These are phyloP conservation scores for Micractinium conductrix DNA, from an alignment of 139 green algal genomes.

Conservation along the genomic window DNA sequence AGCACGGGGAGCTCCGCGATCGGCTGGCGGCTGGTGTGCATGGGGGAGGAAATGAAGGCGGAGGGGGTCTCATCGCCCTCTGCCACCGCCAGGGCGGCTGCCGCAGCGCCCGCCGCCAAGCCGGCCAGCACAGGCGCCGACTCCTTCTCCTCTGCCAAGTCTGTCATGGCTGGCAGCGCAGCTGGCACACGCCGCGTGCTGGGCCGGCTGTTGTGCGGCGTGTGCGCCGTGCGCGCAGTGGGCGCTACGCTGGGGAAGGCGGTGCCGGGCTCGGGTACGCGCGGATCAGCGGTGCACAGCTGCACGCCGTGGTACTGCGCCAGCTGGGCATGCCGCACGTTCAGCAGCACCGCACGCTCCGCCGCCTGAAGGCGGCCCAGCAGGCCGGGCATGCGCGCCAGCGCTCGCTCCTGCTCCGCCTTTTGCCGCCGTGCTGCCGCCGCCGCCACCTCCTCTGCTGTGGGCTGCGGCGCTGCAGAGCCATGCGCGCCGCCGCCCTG, in stretches of 20 bases:
- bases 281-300: no score
- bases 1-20: background rate
- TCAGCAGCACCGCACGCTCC: conserved; percentile 18
- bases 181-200: no score
- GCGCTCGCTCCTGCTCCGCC: conserved; percentile 25
- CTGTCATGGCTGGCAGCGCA: no score
- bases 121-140: no score
- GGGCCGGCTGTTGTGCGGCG: background rate
- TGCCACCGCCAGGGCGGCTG: no score
- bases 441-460: background rate
- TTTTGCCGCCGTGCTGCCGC: background rate
- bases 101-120: background rate
- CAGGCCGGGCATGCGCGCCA: conserved; percentile 16
- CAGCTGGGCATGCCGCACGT: conserved; percentile 1
- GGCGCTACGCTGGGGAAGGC: no score
- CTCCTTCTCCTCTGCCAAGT: no score
- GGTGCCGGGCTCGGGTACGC: no score
- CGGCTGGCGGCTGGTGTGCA: background rate
- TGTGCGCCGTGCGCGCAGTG: no score
- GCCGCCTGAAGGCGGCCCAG: background rate
- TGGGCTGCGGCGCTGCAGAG: background rate
- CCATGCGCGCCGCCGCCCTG: background rate
- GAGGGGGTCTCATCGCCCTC: no score
- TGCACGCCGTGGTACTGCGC: conserved; percentile 19
- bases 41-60: no score